phyloP scores from a whole-genome alignment of 495 filamentous ascomycete species.

The Podospora tetraspora region DNA sequence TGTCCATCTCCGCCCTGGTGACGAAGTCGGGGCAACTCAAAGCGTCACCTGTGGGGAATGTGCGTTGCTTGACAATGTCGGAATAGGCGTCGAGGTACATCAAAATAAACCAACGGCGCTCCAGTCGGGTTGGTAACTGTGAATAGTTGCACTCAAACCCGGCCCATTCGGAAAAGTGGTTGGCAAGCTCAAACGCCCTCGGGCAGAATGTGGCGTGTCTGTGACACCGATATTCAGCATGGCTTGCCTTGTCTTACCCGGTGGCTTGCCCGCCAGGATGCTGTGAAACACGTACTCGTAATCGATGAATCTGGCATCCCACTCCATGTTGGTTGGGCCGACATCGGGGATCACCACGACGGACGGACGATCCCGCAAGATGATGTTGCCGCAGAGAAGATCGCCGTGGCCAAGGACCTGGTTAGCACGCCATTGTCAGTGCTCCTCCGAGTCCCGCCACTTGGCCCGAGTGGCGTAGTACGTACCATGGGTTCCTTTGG shows the following conservation, averaged over 20 bases:
- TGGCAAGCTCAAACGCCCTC: neutral
- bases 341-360: too few species aligned
- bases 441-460: neutral
- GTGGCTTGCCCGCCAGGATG: neutral
- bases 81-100: neutral
- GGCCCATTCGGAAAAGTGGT: neutral
- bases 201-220: neutral
- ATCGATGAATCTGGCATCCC: neutral
- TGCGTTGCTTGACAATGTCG: too few species aligned
- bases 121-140: neutral
- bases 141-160: neutral
- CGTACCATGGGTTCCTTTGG: neutral
- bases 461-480: neutral
- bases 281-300: neutral
- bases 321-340: too few species aligned
- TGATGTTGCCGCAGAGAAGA: neutral
- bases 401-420: neutral
- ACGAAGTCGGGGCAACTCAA: too few species aligned
- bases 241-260: neutral
- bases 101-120: neutral
- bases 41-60: too few species aligned
- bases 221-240: neutral
- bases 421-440: neutral
- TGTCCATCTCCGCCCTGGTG: too few species aligned
- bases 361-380: too few species aligned